Evolutionary conservation across 257 asterid genomes (phyloP).

Genomic region (Nicotiana knightiana): DNA sequence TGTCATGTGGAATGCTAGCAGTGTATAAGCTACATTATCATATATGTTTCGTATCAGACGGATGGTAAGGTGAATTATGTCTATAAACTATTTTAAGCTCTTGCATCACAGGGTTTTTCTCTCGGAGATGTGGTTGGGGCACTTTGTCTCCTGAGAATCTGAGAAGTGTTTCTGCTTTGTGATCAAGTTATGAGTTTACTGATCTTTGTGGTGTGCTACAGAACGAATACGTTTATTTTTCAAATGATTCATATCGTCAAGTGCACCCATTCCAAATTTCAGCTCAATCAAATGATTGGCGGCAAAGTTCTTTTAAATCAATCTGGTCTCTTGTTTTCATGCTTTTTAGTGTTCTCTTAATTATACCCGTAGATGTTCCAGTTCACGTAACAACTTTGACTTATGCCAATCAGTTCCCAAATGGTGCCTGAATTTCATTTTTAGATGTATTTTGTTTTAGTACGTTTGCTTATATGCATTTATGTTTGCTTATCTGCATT

Average conservation of each 20-base stretch:
- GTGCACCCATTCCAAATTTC: no score
- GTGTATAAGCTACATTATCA: background rate
- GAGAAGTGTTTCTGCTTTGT: background rate
- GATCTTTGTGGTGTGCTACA: background rate
- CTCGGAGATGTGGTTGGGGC: background rate
- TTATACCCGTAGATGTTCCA: background rate
- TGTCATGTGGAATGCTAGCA: background rate
- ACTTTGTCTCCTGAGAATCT: background rate
- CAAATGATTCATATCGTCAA: no score
- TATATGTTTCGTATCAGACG: background rate
- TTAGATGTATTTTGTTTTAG: background rate
- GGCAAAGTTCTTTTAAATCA: background rate
- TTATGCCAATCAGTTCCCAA: background rate
- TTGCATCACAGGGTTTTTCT: background rate
- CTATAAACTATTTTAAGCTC: background rate
- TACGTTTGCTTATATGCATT: background rate
- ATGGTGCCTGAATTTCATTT: background rate
- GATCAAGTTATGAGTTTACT: slow-evolving; percentile 1
- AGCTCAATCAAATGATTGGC: no score
- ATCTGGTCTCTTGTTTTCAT: background rate
- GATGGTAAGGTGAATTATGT: background rate
- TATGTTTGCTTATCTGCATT: background rate
- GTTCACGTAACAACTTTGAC: background rate
- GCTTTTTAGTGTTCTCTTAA: background rate
- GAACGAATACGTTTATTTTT: no score